Conservation (phyloP, 768 basidiomycete genomes). For the Podaxis mareebaensis region DNA sequence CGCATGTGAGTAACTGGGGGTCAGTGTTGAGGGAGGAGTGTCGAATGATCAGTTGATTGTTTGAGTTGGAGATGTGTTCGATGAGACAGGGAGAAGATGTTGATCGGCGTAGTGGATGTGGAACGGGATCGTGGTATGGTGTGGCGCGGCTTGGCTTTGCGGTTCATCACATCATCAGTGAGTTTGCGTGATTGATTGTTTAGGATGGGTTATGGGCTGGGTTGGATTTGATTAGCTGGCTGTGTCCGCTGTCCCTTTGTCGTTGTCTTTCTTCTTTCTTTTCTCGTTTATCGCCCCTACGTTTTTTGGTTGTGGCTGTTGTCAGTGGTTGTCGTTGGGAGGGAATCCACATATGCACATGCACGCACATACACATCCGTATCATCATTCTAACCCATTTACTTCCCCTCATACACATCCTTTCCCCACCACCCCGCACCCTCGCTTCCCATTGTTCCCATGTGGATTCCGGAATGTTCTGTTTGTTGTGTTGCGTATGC, state of each 20-base stretch:
- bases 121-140: neutral
- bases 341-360: slow-evolving; percentile 5
- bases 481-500: slow-evolving; percentile 9
- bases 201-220: neutral
- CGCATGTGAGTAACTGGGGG: neutral
- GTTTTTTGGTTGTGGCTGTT: slow-evolving; percentile 17
- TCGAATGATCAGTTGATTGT: neutral
- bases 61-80: neutral
- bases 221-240: slow-evolving; percentile 4
- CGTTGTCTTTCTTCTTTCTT: slow-evolving; percentile 17
- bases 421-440: neutral
- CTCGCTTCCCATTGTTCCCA: slow-evolving; percentile 30
- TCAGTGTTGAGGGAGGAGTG: neutral
- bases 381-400: neutral
- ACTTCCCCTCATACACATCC: neutral
- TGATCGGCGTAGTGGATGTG: neutral
- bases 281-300: slow-evolving; percentile 17
- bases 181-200: neutral
- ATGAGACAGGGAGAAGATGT: neutral
- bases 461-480: slow-evolving; percentile 32
- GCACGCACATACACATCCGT: slow-evolving; percentile 1
- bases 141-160: neutral
- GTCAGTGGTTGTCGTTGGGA: neutral
- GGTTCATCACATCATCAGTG: neutral
- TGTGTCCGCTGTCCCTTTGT: slow-evolving; percentile 19